Base-by-base conservation (phyloP, 2,329 filamentous ascomycete species). In the Cordyceps pruinosa region DNA sequence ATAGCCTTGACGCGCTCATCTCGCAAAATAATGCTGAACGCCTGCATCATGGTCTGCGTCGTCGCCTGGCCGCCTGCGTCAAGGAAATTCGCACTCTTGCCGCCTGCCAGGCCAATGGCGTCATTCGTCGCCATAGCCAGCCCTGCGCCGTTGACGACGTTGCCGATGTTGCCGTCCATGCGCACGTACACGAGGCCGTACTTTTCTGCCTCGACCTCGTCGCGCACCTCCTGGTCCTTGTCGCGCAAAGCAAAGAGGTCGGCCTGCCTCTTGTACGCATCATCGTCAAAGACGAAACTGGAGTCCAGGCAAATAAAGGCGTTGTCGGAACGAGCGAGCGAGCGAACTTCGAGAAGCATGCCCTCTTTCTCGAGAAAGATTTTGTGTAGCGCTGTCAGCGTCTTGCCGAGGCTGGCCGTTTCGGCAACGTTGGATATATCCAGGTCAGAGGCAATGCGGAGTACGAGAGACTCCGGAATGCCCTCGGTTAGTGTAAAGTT, bases 51-150 rank as follows among this genome's bases (percentile, higher is more conserved):
- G 0, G 90, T 96, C 61, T 87, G 84, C 30, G 83, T 82, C 0
- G 90, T 96, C 0, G 91, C 91, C 69, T 95, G 94, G 35, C 91
- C 91, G 28, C 92, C 91, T 0, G 89, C 95, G 69, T 96, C 91
- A 56, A 96, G 78, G 69, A 96, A 96, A 65, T 96, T 96, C 12
- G 89, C 84, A 25, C 86, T 86, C 34, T 77, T 72, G 2, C 89
- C 89, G 9, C 86, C 86, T 56, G 83, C 81, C 13, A 83, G 73
- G 2, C 81, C 77, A 2, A 96, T 81, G 0, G 88, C 87, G 68
- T 96, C 91, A 59, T 92, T 85, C 0, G 90, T 96, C 68, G 94
- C 94, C 88, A 96, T 94, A 0, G 90, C 90, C 1, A 96, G 80
- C 0, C 91, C 91, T 0, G 92, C 91, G 44, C 91, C 90, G 66